Evolutionary conservation across 768 basidiomycete species (phyloP), one percentile per base, ranked within the genome.

Genomic region (Hericium erinaceus): DNA sequence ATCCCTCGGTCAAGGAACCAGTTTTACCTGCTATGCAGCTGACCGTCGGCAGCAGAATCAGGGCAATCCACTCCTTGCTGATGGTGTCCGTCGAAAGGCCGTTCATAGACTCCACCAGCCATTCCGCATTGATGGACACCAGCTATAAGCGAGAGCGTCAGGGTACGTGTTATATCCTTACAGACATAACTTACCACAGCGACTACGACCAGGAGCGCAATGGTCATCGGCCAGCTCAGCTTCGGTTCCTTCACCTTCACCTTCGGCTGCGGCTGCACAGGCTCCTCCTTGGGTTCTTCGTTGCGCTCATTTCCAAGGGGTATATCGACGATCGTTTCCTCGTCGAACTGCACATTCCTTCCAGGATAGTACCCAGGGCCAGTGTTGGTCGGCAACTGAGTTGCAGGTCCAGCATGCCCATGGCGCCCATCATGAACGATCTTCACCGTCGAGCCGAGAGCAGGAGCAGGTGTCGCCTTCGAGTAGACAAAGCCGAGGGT

Each of bases 21-120:
- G 37, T 3, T 71, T 46, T 49, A 87, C 89, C 89, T 66, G 90
- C 87, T 38, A 92, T 75, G 13, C 86, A 87, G 38, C 83, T 87
- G 41, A 95, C 87, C 16, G 86, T 84, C 3, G 95, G 95, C 10
- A 98, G 78, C 13, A 98, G 68, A 63, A 98, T 92, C 39, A 98
- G 73, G 15, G 85, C 93, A 57, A 95, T 78, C 85, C 92, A 98
- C 68, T 93, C 88, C 61, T 89, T 89, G 66, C 82, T 86, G 60
- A 98, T 81, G 3, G 75, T 75, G 7, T 60, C 66, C 18, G 65
- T 71, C 1, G 87, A 85, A 55, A 95, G 75, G 40, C 82, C 84
- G 66, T 92, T 81, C 81, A 97, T 91, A 8, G 88, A 84, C 65
- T 82, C 84, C 8, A 98, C 92, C 15, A 98, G 75, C 70, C 77